phyloP scores from a whole-genome alignment of 139 green algal genomes.

The Zygnema cylindricum region DNA sequence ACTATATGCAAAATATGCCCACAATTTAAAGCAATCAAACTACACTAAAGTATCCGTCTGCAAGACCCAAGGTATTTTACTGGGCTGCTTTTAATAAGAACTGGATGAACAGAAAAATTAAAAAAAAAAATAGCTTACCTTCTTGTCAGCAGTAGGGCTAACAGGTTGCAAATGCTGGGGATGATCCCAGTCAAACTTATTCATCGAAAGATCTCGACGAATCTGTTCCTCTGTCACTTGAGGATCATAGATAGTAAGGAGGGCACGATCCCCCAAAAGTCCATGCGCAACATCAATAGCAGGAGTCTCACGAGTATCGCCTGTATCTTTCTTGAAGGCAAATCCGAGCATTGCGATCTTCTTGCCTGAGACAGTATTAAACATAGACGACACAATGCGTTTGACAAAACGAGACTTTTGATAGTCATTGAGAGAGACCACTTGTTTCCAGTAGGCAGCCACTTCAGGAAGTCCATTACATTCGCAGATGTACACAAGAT shows the following conservation, averaged over 20 bases:
- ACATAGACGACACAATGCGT: conserved; percentile 93
- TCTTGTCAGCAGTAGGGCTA: conserved; percentile 21
- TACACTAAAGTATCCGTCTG: no score
- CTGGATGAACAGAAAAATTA: no score
- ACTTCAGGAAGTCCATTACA: conserved; percentile 90
- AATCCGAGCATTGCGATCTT: conserved; percentile 96
- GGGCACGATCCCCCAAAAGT: conserved; percentile 78
- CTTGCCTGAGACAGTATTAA: conserved; percentile 98
- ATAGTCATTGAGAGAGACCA: conserved; percentile 95
- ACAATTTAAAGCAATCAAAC: no score
- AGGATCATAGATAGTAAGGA: conserved; percentile 91
- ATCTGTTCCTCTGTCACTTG: conserved; percentile 62
- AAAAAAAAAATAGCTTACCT: no score
- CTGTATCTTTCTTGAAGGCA: conserved; percentile 95
- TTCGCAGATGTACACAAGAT: conserved; percentile 91
- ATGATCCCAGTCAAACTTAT: conserved; percentile 61
- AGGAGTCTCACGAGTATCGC: conserved; percentile 97
- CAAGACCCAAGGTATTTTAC: no score
- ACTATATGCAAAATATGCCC: no score
- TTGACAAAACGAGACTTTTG: conserved; percentile 97
- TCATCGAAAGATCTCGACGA: conserved; percentile 25
- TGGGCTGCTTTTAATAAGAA: no score
- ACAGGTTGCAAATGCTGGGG: conserved; percentile 44
- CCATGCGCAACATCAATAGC: conserved; percentile 97
- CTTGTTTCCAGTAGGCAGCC: conserved; percentile 89